phyloP scores from a whole-genome alignment of 2,329 filamentous ascomycete species.

The Drechslerella coelobrocha region DNA sequence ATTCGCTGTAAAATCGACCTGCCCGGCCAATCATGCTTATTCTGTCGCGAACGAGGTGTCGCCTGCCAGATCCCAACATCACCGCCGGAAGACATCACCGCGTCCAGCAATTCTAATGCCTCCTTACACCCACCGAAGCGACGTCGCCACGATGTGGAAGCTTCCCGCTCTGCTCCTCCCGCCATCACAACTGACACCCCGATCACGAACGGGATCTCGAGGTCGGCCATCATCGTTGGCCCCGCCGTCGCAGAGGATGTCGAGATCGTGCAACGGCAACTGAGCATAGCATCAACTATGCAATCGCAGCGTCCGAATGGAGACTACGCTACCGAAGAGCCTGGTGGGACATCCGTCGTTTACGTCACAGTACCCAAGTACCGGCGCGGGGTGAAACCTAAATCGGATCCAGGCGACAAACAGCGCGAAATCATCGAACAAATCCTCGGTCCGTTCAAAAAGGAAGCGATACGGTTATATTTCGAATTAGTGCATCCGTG shows the following conservation, averaged over 20 bases:
- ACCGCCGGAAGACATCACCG: conserved; percentile 47
- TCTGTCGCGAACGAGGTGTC: conserved; percentile 67
- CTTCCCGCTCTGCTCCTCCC: background rate
- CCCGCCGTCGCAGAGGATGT: conserved; percentile 68
- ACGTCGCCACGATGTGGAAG: conserved; percentile 35
- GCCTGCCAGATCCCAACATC: conserved; percentile 60
- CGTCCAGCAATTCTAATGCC: background rate
- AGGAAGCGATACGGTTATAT: conserved; percentile 62
- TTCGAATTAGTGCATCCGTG: conserved; percentile 66
- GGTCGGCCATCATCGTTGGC: conserved; percentile 66
- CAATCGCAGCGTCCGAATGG: conserved; percentile 13
- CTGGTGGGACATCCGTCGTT: conserved; percentile 58
- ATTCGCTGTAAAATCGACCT: conserved; percentile 68
- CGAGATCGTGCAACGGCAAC: conserved; percentile 59
- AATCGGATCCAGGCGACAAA: conserved; percentile 60
- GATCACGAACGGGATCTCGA: conserved; percentile 28
- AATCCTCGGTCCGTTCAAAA: conserved; percentile 65
- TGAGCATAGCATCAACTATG: conserved; percentile 34
- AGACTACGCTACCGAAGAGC: conserved; percentile 53
- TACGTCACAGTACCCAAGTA: conserved; percentile 54
- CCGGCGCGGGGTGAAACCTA: conserved; percentile 58
- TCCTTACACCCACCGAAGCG: conserved; percentile 20
- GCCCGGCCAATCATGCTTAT: conserved; percentile 63
- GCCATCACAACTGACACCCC: background rate
- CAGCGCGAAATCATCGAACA: conserved; percentile 66